Evolutionary conservation across 2,329 filamentous ascomycete species (phyloP), one percentile per base, ranked within the genome.

Genomic region (Ophiocordyceps polyrhachis-furcata): DNA sequence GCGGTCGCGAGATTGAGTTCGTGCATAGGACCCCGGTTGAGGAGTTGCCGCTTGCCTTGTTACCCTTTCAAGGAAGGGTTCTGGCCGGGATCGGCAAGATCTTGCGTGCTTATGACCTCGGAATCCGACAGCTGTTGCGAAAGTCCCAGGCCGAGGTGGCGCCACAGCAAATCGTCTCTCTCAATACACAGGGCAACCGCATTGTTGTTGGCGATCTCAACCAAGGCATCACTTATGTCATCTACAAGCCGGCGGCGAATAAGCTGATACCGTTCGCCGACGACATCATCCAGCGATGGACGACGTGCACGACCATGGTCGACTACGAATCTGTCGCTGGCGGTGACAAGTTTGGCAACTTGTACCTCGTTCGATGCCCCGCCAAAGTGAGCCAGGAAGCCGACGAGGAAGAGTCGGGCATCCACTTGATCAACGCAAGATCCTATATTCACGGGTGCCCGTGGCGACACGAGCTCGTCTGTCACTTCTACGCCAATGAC

Each of bases 311-410:
- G 1, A 75, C 87, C 3, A 94, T 98, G 86, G 80, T 96, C 2
- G 91, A 99, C 63, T 99, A 98, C 61, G 91, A 98, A 59, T 93
- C 91, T 1, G 79, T 84, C 21, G 88, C 87, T 3, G 91, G 89
- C 32, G 89, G 89, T 32, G 91, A 99, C 66, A 96, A 95, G 58
- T 99, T 98, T 52, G 93, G 91, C 48, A 98, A 98, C 55, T 64
- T 98, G 15, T 98, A 87, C 80, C 75, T 98, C 41, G 71, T 98
- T 28, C 82, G 91, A 42, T 91, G 84, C 55, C 87, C 89, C 0
- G 69, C 79, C 48, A 91, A 93, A 59, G 79, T 81, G 8, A 93
- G 85, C 35, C 81, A 87, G 51, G 85, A 93, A 58, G 83, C 87
- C 0, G 91, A 98, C 55, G 91, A 95, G 60, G 85, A 93, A 48